phyloP scores from a whole-genome alignment of 1,284 basidiomycete species.

The Coniferiporia weirii region DNA sequence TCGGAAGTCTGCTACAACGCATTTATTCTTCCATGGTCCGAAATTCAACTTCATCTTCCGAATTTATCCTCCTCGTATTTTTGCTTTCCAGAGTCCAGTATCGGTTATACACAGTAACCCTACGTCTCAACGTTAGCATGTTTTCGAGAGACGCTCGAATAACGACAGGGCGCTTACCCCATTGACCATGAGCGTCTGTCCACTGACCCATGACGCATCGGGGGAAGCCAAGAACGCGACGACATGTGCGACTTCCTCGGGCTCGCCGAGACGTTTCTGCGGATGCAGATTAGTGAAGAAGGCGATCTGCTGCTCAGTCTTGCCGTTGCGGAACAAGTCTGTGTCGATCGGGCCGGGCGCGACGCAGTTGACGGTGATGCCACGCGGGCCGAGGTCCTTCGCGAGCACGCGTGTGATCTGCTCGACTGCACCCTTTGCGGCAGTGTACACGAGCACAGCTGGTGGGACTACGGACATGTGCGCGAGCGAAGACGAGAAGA shows the following conservation, averaged over 20 bases:
- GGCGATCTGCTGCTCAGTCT: conserved; percentile 42
- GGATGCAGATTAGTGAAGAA: conserved; percentile 42
- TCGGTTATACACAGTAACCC: too few species aligned
- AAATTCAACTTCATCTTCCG: too few species aligned
- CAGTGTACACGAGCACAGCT: conserved; percentile 45
- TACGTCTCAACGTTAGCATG: too few species aligned
- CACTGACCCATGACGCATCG: conserved; percentile 51
- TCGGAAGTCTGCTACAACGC: too few species aligned
- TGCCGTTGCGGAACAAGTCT: conserved; percentile 47
- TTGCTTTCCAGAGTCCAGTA: too few species aligned
- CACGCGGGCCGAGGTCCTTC: conserved; percentile 46
- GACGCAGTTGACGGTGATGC: conserved; percentile 54
- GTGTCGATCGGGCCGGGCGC: conserved; percentile 53
- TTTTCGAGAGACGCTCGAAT: too few species aligned
- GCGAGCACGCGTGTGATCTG: conserved; percentile 55
- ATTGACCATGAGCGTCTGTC: conserved; percentile 49
- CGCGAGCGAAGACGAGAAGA: conserved; percentile 50
- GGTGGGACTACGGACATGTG: conserved; percentile 38
- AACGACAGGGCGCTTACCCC: conserved; percentile 34
- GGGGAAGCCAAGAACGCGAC: conserved; percentile 49
- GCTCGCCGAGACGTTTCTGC: conserved; percentile 40
- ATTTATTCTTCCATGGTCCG: too few species aligned
- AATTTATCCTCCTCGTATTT: too few species aligned
- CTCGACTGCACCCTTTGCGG: conserved; percentile 54
- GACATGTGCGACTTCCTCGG: conserved; percentile 50